A percentile compares a stretch with the other conserved stretches of the same genome.
phyloP scores from a whole-genome alignment of 2,329 filamentous ascomycete species.

The Thielaviopsis euricoi region DNA sequence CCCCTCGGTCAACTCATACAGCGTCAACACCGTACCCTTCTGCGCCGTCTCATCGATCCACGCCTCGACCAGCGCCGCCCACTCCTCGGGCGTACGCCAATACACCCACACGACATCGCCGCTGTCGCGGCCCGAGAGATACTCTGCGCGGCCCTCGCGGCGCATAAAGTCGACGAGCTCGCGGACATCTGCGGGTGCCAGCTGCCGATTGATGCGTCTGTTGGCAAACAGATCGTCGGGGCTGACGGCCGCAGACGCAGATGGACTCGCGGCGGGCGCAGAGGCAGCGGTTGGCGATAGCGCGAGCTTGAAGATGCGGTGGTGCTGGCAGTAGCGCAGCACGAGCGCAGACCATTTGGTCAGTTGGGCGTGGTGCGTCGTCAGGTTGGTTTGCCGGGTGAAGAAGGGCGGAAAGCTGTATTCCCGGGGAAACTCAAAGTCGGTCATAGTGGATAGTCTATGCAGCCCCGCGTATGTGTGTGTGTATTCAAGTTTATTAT shows the following conservation, averaged over 20 bases:
- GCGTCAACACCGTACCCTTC: constrained; percentile 72
- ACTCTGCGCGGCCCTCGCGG: constrained; percentile 48
- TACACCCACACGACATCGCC: constrained; percentile 54
- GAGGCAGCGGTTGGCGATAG: constrained; percentile 41
- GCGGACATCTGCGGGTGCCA: constrained; percentile 33
- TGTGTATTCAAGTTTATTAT: too few species aligned
- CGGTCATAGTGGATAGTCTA: not conserved
- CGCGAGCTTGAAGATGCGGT: constrained; percentile 60
- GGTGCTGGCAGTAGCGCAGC: constrained; percentile 64
- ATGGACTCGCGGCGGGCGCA: constrained; percentile 14
- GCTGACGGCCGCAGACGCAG: constrained; percentile 21
- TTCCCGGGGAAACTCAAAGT: constrained; percentile 43
- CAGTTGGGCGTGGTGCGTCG: constrained; percentile 59
- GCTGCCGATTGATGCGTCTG: constrained; percentile 31
- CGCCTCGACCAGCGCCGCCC: constrained; percentile 60
- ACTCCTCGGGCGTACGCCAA: constrained; percentile 81
- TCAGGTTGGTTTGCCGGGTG: constrained; percentile 60
- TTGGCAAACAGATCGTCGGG: constrained; percentile 39
- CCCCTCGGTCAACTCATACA: constrained; percentile 85
- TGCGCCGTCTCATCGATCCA: constrained; percentile 84
- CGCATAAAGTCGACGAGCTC: constrained; percentile 44
- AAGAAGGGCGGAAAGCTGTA: constrained; percentile 76
- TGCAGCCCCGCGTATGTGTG: too few species aligned
- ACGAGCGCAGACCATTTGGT: constrained; percentile 76
- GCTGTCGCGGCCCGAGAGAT: constrained; percentile 28